phyloP scores from a whole-genome alignment of 257 asterid species.

The Oldenlandia corymbosa region DNA sequence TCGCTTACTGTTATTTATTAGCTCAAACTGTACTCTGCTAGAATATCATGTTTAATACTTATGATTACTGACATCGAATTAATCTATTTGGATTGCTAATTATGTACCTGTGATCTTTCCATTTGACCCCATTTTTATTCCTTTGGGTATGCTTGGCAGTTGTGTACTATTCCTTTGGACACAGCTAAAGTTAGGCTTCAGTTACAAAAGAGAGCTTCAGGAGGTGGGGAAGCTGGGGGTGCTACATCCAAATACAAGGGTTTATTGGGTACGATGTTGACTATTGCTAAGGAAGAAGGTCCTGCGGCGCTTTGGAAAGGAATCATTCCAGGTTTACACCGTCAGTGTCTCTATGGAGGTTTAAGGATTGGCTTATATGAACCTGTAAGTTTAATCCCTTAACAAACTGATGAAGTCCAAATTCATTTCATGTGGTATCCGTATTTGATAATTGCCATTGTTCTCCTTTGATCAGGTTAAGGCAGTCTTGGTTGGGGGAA shows the following conservation, averaged over 20 bases:
- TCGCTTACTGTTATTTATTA: not conserved
- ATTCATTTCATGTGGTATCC: not conserved
- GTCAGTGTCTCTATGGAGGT: constrained; percentile 87
- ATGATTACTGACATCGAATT: not conserved
- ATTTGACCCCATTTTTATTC: not conserved
- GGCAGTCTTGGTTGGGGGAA: constrained; percentile 50
- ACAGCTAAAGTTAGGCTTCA: constrained; percentile 91
- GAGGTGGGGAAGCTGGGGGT: constrained; percentile 37
- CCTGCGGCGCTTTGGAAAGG: constrained; percentile 84
- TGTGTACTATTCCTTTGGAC: constrained; percentile 84
- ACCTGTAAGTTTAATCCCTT: constrained; percentile 53
- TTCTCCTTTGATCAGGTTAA: constrained; percentile 59
- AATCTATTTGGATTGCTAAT: too few species aligned
- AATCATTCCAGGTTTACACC: constrained; percentile 79
- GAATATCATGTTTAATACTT: not conserved
- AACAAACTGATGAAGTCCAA: not conserved
- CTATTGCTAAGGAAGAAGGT: constrained; percentile 87
- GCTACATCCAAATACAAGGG: constrained; percentile 64
- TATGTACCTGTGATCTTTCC: not conserved
- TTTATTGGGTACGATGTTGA: constrained; percentile 57
- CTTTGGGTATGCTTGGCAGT: too few species aligned
- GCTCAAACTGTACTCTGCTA: not conserved
- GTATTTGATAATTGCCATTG: not conserved
- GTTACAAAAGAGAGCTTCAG: constrained; percentile 65
- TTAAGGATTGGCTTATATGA: constrained; percentile 75